Percentiles rank a stretch among this genome's conserved stretches.
Conservation (phyloP, 257 asterid genomes). For the Ilex aquifolium region DNA sequence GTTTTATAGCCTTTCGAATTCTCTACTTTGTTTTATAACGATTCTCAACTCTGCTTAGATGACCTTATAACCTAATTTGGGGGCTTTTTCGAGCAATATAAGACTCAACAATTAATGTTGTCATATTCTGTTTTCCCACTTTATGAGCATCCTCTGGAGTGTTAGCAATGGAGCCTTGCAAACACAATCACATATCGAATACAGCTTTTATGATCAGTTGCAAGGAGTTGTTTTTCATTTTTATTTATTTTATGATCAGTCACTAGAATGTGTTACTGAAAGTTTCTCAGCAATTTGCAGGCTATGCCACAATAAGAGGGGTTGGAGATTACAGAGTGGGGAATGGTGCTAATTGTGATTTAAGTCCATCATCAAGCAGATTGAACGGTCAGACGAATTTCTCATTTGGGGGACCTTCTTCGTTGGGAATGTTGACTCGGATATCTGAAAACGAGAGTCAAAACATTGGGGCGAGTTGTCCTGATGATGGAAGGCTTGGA, state of each 20-base stretch:
- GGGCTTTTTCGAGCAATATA: too few relatives aligned
- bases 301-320: conserved; percentile 32
- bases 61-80: too few relatives aligned
- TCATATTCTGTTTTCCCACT: too few relatives aligned
- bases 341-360: conserved; percentile 24
- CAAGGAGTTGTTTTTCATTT: too few relatives aligned
- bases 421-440: conserved; percentile 47
- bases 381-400: conserved; percentile 18
- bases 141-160: too few relatives aligned
- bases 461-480: conserved; percentile 10
- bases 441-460: conserved; percentile 50
- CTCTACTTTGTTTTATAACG: too few relatives aligned
- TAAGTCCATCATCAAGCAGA: conserved; percentile 30
- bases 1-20: too few relatives aligned
- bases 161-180: too few relatives aligned
- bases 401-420: conserved; percentile 32
- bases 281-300: conserved; percentile 29
- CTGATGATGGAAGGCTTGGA: conserved; percentile 27
- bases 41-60: too few relatives aligned
- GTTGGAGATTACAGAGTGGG: conserved; percentile 30
- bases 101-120: too few relatives aligned
- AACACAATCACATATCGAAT: too few relatives aligned
- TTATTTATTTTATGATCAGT: neutral
- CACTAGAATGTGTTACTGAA: conserved; percentile 5
- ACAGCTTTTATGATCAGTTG: too few relatives aligned